These are phyloP conservation scores for Cordyceps sp. DNA, from an alignment of 2,329 filamentous ascomycete genomes.

Conservation along the genomic window DNA sequence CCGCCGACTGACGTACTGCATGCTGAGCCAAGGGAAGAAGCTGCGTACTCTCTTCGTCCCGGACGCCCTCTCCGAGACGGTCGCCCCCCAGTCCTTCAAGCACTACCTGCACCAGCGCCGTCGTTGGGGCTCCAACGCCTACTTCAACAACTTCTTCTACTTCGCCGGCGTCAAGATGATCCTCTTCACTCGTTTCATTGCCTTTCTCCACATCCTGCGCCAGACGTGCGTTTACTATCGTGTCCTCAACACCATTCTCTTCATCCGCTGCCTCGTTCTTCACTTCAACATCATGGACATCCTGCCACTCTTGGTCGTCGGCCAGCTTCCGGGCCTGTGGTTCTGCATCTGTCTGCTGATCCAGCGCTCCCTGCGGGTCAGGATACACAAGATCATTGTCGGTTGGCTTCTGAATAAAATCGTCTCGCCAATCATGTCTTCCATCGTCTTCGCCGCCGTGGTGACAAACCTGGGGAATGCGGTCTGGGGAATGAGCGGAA, in stretches of 20 bases:
- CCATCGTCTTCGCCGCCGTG: not conserved
- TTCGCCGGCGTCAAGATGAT: not conserved
- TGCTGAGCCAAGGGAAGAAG: not conserved
- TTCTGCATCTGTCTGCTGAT: not conserved
- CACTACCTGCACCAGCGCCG: not conserved
- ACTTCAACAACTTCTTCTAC: constrained; percentile 1
- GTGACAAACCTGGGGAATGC: not conserved
- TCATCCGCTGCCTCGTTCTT: not conserved
- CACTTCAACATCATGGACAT: not conserved
- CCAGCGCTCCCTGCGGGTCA: not conserved
- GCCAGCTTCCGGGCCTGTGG: not conserved
- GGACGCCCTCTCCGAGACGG: not conserved
- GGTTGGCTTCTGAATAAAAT: not conserved
- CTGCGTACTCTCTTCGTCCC: not conserved
- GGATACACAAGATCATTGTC: not conserved
- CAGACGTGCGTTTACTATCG: constrained; percentile 1
- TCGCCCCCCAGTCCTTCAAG: not conserved
- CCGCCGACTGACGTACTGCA: constrained; percentile 1
- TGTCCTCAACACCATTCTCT: not conserved
- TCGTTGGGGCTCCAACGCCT: constrained; percentile 1
- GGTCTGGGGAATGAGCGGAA: not conserved
- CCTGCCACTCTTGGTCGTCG: not conserved
- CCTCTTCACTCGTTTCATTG: not conserved
- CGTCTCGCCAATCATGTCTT: not conserved
- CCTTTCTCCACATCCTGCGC: not conserved